phyloP scores from a whole-genome alignment of 495 filamentous ascomycete genomes.

The Stereocaulon alpinum region DNA sequence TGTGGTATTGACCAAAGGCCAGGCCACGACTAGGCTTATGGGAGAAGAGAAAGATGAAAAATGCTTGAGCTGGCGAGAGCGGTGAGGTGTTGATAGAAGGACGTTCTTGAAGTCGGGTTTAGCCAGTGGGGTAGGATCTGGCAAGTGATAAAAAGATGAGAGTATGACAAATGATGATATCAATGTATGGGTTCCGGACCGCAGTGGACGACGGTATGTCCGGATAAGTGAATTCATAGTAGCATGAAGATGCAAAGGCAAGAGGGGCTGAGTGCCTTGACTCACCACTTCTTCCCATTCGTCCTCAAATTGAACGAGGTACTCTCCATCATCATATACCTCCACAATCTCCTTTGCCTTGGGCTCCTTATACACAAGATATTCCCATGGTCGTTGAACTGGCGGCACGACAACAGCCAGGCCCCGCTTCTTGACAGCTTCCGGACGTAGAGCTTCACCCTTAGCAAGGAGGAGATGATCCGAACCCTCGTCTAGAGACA shows the following conservation, averaged over 20 bases:
- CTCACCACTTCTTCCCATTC: constrained; percentile 35
- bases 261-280: background rate
- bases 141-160: background rate
- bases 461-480: background rate
- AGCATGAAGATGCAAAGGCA: no score
- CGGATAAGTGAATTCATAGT: background rate
- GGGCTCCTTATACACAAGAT: constrained; percentile 39
- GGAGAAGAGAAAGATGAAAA: no score
- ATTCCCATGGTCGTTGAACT: constrained; percentile 34
- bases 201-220: background rate
- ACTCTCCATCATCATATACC: constrained; percentile 26
- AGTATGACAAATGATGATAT: background rate
- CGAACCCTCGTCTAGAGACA: background rate
- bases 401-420: constrained; percentile 34
- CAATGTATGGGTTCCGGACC: background rate
- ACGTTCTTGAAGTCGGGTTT: no score
- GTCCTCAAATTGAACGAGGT: constrained; percentile 38
- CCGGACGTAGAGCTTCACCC: background rate
- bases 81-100: no score
- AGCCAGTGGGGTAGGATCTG: no score
- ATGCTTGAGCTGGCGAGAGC: no score
- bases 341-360: constrained; percentile 32
- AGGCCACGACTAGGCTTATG: no score
- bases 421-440: constrained; percentile 11
- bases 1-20: no score